Conservation (phyloP, 1,284 basidiomycete species). For the Leccinum solheimii region DNA sequence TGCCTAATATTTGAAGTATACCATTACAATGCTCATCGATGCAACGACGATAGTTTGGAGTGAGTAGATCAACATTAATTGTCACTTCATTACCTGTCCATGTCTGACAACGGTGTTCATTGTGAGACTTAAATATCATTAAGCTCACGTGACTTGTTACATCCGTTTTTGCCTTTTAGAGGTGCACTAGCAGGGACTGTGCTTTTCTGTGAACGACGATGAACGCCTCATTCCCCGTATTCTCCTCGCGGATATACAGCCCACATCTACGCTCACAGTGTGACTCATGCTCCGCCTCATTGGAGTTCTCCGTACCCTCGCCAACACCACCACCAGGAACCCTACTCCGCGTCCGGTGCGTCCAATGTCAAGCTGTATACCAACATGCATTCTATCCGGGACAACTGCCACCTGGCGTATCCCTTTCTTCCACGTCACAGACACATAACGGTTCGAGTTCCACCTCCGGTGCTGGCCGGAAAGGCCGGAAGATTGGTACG, state of each 20-base stretch:
- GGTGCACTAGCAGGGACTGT: neutral
- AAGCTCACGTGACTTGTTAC: neutral
- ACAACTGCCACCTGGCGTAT: conserved; percentile 46
- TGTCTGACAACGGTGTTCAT: neutral
- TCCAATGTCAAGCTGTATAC: conserved; percentile 57
- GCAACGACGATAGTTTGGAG: neutral
- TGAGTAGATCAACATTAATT: neutral
- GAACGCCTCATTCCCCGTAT: conserved; percentile 34
- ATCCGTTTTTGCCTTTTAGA: neutral
- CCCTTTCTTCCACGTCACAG: conserved; percentile 11
- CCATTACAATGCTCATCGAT: neutral
- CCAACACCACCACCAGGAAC: conserved; percentile 66
- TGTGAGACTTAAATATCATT: neutral
- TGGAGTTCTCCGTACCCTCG: conserved; percentile 76
- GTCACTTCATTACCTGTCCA: neutral
- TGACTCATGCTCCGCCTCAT: conserved; percentile 54
- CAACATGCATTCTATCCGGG: conserved; percentile 64
- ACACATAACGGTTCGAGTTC: conserved; percentile 19
- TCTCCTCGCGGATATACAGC: conserved; percentile 60
- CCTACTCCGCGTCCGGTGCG: conserved; percentile 70
- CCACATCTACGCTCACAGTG: conserved; percentile 69
- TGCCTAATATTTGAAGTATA: neutral
- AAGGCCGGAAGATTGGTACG: conserved; percentile 74
- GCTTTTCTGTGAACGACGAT: conserved; percentile 29
- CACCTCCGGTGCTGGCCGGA: conserved; percentile 31